Evolutionary conservation across 1,139 yeast species (phyloP).

Genomic region (Geotrichum europaeum): DNA sequence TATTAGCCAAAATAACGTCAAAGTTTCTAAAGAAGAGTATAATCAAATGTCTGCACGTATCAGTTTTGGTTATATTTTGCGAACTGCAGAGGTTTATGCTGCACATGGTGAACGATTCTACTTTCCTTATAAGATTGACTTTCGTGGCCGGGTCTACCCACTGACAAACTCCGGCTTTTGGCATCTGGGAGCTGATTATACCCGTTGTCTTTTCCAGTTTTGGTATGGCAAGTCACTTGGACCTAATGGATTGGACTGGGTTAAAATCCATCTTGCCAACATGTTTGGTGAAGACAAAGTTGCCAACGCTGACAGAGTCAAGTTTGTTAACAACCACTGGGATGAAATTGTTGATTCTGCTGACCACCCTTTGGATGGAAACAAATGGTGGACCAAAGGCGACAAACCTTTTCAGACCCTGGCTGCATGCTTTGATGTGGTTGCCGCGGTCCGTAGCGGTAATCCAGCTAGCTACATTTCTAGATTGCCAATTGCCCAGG

Average conservation of each 20-base stretch:
- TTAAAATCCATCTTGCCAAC: slow-evolving; percentile 63
- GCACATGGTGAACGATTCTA: slow-evolving; percentile 55
- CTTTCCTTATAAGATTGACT: slow-evolving; percentile 78
- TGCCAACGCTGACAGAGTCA: slow-evolving; percentile 48
- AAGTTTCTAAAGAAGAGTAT: slow-evolving; percentile 49
- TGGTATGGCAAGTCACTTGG: slow-evolving; percentile 64
- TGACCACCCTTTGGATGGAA: slow-evolving; percentile 41
- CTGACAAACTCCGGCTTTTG: slow-evolving; percentile 51
- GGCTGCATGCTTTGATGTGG: slow-evolving; percentile 55
- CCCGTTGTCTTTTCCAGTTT: slow-evolving; percentile 55
- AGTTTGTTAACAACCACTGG: slow-evolving; percentile 46
- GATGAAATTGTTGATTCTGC: slow-evolving; percentile 49
- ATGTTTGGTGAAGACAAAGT: slow-evolving; percentile 59
- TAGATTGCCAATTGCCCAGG: slow-evolving; percentile 62
- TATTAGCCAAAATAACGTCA: slow-evolving; percentile 50
- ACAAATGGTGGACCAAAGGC: slow-evolving; percentile 54
- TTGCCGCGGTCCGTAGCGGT: slow-evolving; percentile 19
- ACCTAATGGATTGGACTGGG: slow-evolving; percentile 52
- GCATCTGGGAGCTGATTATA: slow-evolving; percentile 60
- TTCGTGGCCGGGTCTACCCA: slow-evolving; percentile 85
- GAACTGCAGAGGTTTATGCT: slow-evolving; percentile 73
- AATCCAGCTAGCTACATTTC: slow-evolving; percentile 37
- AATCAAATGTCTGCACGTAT: slow-evolving; percentile 57
- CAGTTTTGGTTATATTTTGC: slow-evolving; percentile 46
- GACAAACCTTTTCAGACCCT: slow-evolving; percentile 69